phyloP scores from a whole-genome alignment of 2,329 filamentous ascomycete species.

The Colletotrichum abscissum region DNA sequence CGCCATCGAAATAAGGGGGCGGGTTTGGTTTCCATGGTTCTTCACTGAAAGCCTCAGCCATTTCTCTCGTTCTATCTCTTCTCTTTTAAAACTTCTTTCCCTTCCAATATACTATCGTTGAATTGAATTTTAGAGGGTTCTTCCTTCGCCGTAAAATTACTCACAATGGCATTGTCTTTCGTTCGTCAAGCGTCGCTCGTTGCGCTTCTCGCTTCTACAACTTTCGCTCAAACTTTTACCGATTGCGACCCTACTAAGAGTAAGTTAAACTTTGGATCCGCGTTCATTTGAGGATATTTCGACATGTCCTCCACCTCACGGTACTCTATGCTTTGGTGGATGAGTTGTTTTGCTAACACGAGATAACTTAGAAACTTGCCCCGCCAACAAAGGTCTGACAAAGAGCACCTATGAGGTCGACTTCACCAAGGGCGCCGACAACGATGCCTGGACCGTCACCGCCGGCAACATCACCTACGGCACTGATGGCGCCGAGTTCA shows the following conservation, averaged over 20 bases:
- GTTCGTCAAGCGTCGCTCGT: constrained; percentile 34
- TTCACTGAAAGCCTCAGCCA: constrained; percentile 4
- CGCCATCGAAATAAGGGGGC: constrained; percentile 27
- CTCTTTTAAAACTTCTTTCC: not conserved
- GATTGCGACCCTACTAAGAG: constrained; percentile 35
- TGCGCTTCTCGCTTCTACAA: constrained; percentile 27
- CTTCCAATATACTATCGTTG: constrained; percentile 1
- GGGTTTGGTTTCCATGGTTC: constrained; percentile 8
- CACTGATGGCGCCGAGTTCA: constrained; percentile 49
- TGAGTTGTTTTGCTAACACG: not conserved
- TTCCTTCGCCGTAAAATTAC: constrained; percentile 2
- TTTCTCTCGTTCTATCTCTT: not conserved
- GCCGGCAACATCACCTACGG: constrained; percentile 42
- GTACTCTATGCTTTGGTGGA: not conserved
- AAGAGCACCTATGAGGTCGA: constrained; percentile 65
- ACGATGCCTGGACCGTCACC: constrained; percentile 43
- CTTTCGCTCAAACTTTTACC: constrained; percentile 31
- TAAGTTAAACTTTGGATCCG: constrained; percentile 1
- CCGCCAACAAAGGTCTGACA: constrained; percentile 72
- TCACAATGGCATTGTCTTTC: constrained; percentile 30
- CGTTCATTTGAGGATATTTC: not conserved
- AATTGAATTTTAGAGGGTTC: constrained; percentile 1
- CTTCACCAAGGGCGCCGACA: constrained; percentile 72
- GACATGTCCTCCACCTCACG: not conserved
- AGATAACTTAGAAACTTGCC: constrained; percentile 56